Evolutionary conservation across 1,139 yeast species (phyloP).

Genomic region (Taphrina deformans): DNA sequence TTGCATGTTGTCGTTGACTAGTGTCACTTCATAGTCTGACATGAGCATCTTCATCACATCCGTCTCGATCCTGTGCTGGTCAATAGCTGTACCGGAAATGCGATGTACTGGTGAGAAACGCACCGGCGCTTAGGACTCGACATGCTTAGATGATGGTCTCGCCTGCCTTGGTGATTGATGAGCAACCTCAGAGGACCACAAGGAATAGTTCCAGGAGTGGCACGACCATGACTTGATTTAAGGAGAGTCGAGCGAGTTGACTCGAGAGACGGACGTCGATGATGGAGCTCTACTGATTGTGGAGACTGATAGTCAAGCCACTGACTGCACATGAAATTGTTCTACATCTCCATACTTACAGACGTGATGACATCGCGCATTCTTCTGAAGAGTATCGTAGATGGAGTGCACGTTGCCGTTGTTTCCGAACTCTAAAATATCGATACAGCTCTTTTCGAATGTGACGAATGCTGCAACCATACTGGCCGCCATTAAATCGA

Average conservation of each 20-base stretch:
- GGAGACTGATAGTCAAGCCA: neutral
- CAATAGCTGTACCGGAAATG: too few species aligned
- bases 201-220: too few species aligned
- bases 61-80: conserved; percentile 83
- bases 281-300: neutral
- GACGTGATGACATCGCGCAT: too few species aligned
- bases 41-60: conserved; percentile 95
- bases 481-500: conserved; percentile 47
- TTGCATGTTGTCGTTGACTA: conserved; percentile 85
- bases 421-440: conserved; percentile 47
- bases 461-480: conserved; percentile 52
- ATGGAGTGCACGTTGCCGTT: conserved; percentile 48
- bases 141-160: neutral
- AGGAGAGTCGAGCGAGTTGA: neutral
- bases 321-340: too few species aligned
- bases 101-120: too few species aligned
- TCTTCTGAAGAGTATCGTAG: too few species aligned
- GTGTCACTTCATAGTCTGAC: conserved; percentile 89
- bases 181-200: too few species aligned
- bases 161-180: neutral
- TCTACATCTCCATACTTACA: too few species aligned
- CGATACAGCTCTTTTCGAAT: conserved; percentile 48
- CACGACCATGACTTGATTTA: too few species aligned
- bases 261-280: neutral
- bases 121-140: conserved; percentile 30